Evolutionary conservation across 2,329 filamentous ascomycete species (phyloP), one percentile per base, ranked within the genome.

Genomic region (Coniella lustricola): DNA sequence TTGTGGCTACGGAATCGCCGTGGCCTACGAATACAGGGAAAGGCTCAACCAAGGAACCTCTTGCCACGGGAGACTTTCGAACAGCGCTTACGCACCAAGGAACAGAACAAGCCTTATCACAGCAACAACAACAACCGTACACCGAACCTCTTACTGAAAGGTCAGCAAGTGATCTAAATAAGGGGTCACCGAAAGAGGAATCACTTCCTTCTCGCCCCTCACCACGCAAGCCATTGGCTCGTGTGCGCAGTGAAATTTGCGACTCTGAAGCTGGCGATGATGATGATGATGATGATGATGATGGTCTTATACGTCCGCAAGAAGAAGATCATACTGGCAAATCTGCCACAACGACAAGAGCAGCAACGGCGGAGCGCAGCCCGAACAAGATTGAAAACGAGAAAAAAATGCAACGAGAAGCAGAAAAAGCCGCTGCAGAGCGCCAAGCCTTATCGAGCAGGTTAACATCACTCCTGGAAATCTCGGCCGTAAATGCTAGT

Each of bases 391-490:
- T 44, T 14, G 47, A 44, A 9, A 40, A 46, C 42, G 48, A 38
- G 3, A 51, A 49, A 3, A 39, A 44, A 29, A 49, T 49, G 21
- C 54, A 44, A 17, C 52, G 55, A 40, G 51, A 52, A 43, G 53
- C 49, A 10, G 50, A 52, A 10, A 49, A 44, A 42, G 51, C 43
- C 10, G 63, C 56, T 12, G 64, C 64, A 4, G 69, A 71, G 42
- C 68, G 68, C 4, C 62, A 68, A 37, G 69, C 61, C 40, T 64
- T 74, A 45, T 64, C 70, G 3, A 65, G 64, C 7, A 70, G 67
- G 41, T 62, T 75, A 1, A 67, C 65, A n/a, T 65, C 61, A 21
- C 64, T 75, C n/a, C 63, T 74, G 16, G 66, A 13, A 40, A 52
- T 50, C 35, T 67, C 44, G 9, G 49, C 52, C 7, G 50, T 52